Evolutionary conservation across 352 stramenopile genomes (phyloP).

Genomic region (Phytopythium ostracodes): DNA sequence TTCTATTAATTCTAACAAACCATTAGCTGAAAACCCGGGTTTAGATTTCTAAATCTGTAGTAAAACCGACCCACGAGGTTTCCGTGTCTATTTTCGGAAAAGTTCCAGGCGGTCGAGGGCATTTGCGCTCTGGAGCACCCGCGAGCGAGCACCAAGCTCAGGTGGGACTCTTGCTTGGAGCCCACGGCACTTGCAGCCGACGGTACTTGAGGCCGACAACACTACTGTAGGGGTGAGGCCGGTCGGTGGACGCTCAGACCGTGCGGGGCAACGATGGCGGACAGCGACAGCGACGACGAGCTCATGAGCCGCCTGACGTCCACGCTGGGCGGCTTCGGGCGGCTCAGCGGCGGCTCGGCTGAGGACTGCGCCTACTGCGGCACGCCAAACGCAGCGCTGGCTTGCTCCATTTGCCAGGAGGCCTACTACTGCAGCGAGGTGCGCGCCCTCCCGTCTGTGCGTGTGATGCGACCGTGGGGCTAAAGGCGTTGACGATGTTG

Average conservation of each 20-base stretch:
- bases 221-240: too few species aligned
- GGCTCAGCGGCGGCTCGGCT: constrained; percentile 13
- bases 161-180: too few species aligned
- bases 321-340: constrained; percentile 27
- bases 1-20: too few species aligned
- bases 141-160: too few species aligned
- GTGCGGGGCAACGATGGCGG: constrained; percentile 27
- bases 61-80: neutral
- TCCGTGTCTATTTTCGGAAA: constrained; percentile 3
- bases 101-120: neutral
- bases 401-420: constrained; percentile 65
- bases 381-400: constrained; percentile 40
- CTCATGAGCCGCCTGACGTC: constrained; percentile 72
- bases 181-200: too few species aligned
- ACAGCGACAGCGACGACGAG: constrained; percentile 88
- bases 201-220: too few species aligned
- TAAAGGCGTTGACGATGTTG: neutral
- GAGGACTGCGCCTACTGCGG: constrained; percentile 79
- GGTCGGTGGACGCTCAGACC: too few species aligned
- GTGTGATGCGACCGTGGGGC: neutral
- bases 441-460: neutral
- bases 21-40: too few species aligned
- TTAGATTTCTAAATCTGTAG: too few species aligned
- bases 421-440: constrained; percentile 76
- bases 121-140: too few species aligned